These are phyloP conservation scores for Ophiosphaerella korrae DNA, from an alignment of 2,329 filamentous ascomycete species.

Conservation along the genomic window DNA sequence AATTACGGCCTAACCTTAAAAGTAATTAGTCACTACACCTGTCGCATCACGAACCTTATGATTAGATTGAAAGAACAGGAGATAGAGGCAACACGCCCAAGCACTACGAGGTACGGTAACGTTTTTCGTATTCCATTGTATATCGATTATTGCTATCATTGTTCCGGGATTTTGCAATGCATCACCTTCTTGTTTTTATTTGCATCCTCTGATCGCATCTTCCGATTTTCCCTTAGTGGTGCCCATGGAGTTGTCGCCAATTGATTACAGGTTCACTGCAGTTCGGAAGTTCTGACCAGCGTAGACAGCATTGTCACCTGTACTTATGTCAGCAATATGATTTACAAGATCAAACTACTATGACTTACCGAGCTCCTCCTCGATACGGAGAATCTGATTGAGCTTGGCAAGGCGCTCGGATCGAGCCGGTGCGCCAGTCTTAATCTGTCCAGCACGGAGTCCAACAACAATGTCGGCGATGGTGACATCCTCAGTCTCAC, in stretches of 20 bases:
- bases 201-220: too few species aligned
- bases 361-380: constrained; percentile 78
- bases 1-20: too few species aligned
- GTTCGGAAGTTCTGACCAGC: constrained; percentile 92
- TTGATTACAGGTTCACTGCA: constrained; percentile 71
- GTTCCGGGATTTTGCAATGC: neutral
- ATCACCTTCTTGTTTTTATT: neutral
- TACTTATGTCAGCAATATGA: neutral
- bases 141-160: too few species aligned
- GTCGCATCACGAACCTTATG: too few species aligned
- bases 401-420: constrained; percentile 99
- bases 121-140: too few species aligned
- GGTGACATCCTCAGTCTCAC: constrained; percentile 99
- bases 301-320: constrained; percentile 77
- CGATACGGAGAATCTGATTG: constrained; percentile 99
- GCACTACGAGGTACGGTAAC: too few species aligned
- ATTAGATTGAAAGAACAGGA: too few species aligned
- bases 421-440: constrained; percentile 68
- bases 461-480: constrained; percentile 98
- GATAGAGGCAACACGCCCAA: too few species aligned
- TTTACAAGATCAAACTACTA: neutral
- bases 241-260: too few species aligned
- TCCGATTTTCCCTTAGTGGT: too few species aligned
- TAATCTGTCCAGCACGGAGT: constrained; percentile 93
- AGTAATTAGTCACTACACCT: too few species aligned